Evolutionary conservation across 2,329 filamentous ascomycete species (phyloP), one percentile per base, ranked within the genome.

Genomic region (Neurospora sp.): DNA sequence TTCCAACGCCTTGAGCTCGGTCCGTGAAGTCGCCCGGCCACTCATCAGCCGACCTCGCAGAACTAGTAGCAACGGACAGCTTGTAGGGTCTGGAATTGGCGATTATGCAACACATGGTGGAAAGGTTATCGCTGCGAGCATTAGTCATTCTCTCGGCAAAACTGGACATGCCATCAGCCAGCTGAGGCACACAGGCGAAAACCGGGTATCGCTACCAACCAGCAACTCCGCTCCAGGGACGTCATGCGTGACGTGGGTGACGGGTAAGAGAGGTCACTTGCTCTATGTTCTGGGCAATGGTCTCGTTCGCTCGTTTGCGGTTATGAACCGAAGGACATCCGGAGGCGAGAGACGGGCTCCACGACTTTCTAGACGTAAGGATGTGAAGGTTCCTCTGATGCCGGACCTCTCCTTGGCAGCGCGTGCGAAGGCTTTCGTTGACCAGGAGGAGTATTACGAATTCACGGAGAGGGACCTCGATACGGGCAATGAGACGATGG

Each of bases 151-250:
- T 4, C 85, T 93, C 37, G 90, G 89, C 52, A 91, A 90, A 77
- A 91, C 90, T n/a, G 90, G 89, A 70, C 88, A 85, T 15, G 86
- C 86, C 62, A 88, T 91, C 78, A 90, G 85, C 74, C 88, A 91
- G 73, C 85, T 93, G 70, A 88, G 91, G 66, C 91, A 93, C 74
- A 91, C 88, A 0, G 89, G 89, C 11, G 91, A 93, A 77, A 93
- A 92, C 78, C 87, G 92, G 72, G 86, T 93, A 57, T 87, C 90
- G 66, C 82, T 93, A 38, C 91, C 91, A 11, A 80, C 82, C 11
- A 85, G 86, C 66, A 78, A 83, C n/a, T 78, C 79, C 36, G 81
- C 83, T 15, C 87, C 88, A 1, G 84, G 84, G 2, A 82, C 85
- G 8, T 83, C 85, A 3, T 92, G 89, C 75, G 86, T 91, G 3